These are phyloP conservation scores for Gastrodia elata DNA, from an alignment of 106 monocot genomes.

Conservation along the genomic window DNA sequence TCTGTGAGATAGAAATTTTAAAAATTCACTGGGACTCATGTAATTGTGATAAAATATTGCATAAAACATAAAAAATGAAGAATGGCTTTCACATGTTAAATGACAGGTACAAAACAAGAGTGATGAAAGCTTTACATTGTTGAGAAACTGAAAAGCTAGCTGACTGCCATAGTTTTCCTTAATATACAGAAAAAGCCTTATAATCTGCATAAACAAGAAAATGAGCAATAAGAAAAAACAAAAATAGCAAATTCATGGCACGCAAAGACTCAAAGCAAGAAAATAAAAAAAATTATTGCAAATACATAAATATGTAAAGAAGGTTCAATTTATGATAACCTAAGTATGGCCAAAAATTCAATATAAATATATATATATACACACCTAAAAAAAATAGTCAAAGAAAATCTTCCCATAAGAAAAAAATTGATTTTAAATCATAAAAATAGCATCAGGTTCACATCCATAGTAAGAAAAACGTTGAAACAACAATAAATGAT, in stretches of 20 bases:
- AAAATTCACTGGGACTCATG: background rate
- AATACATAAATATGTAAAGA: background rate
- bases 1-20: background rate
- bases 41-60: background rate
- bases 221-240: conserved; percentile 1
- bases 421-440: background rate
- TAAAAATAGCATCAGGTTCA: no score
- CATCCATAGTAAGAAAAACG: no score
- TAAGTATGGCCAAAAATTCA: background rate
- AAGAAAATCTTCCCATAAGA: background rate
- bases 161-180: conserved; percentile 62
- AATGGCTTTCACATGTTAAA: background rate
- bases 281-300: background rate
- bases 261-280: no score
- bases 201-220: conserved; percentile 48
- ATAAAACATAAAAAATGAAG: background rate
- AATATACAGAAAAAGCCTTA: conserved; percentile 77
- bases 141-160: conserved; percentile 80
- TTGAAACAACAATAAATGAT: no score
- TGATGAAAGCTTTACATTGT: conserved; percentile 42
- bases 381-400: no score
- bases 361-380: no score
- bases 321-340: background rate
- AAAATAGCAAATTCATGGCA: no score
- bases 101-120: background rate